Percentiles rank a stretch among this genome's conserved stretches.
Evolutionary conservation across 345 rosid species (phyloP).

Genomic region (Eutrema japonicum): DNA sequence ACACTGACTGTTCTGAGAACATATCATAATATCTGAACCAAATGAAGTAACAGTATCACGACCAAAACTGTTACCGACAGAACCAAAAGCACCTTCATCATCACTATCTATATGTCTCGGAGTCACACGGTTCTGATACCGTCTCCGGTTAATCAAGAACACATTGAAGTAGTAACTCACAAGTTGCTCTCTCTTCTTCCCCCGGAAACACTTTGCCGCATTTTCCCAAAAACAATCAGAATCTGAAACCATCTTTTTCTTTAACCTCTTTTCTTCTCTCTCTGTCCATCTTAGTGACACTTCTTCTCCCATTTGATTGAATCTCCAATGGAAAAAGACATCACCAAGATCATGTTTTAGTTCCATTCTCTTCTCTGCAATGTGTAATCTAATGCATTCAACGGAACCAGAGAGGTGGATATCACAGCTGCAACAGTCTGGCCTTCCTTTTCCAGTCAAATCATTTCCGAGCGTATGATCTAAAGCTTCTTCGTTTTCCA

Average conservation of each 20-base stretch:
- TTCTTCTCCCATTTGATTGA: slow-evolving; percentile 84
- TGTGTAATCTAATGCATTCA: slow-evolving; percentile 73
- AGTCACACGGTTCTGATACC: slow-evolving; percentile 70
- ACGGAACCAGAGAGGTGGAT: slow-evolving; percentile 46
- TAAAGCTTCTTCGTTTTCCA: slow-evolving; percentile 20
- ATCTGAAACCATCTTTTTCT: slow-evolving; percentile 45
- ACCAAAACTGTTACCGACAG: slow-evolving; percentile 55
- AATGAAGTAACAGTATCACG: slow-evolving; percentile 44
- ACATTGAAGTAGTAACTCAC: slow-evolving; percentile 79
- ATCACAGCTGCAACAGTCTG: slow-evolving; percentile 58
- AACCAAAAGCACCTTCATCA: slow-evolving; percentile 56
- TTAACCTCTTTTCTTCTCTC: slow-evolving; percentile 63
- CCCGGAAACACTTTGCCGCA: slow-evolving; percentile 42
- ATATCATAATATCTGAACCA: slow-evolving; percentile 49
- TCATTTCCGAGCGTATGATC: slow-evolving; percentile 37
- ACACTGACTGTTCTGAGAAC: slow-evolving; percentile 57
- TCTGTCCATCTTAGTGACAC: slow-evolving; percentile 60
- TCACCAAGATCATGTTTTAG: slow-evolving; percentile 64
- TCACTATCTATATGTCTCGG: slow-evolving; percentile 60
- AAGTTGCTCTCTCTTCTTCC: slow-evolving; percentile 58
- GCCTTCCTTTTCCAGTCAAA: slow-evolving; percentile 63
- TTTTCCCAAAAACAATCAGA: slow-evolving; percentile 51
- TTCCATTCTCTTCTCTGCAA: slow-evolving; percentile 65
- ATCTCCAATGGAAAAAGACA: slow-evolving; percentile 63
- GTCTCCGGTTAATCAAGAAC: slow-evolving; percentile 57